Conservation (phyloP, 441 rosid genomes). For the Eutrema salsugineum region DNA sequence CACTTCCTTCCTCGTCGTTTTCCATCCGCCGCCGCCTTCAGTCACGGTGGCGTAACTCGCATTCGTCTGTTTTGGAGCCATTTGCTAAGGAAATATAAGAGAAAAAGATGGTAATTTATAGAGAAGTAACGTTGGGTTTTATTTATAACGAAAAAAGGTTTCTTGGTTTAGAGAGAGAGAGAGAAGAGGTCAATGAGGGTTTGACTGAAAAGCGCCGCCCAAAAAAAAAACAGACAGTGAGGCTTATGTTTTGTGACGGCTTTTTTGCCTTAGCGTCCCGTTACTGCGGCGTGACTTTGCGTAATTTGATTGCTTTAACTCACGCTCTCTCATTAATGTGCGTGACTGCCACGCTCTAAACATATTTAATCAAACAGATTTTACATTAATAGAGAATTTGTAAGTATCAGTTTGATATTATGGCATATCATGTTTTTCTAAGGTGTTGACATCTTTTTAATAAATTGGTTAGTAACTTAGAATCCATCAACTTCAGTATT, state of each 20-base stretch:
- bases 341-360: conserved; percentile 17
- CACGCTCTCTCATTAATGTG: conserved; percentile 16
- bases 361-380: not conserved
- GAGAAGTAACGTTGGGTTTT: conserved; percentile 1
- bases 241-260: conserved; percentile 24
- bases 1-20: conserved; percentile 20
- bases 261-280: conserved; percentile 23
- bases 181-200: conserved; percentile 40
- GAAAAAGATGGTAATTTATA: not conserved
- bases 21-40: not conserved
- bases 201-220: conserved; percentile 73
- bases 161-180: not conserved
- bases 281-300: conserved; percentile 34
- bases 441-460: no score
- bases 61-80: conserved; percentile 41
- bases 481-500: not conserved
- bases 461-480: not conserved
- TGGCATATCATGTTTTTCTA: no score
- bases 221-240: conserved; percentile 33
- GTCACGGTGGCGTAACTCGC: not conserved
- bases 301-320: conserved; percentile 7
- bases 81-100: not conserved
- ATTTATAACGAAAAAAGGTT: not conserved
- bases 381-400: not conserved
- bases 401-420: no score